Percentiles rank a stretch among this genome's conserved stretches.
Evolutionary conservation across 2,329 filamentous ascomycete species (phyloP).

Genomic region (Neonectria ditissima): DNA sequence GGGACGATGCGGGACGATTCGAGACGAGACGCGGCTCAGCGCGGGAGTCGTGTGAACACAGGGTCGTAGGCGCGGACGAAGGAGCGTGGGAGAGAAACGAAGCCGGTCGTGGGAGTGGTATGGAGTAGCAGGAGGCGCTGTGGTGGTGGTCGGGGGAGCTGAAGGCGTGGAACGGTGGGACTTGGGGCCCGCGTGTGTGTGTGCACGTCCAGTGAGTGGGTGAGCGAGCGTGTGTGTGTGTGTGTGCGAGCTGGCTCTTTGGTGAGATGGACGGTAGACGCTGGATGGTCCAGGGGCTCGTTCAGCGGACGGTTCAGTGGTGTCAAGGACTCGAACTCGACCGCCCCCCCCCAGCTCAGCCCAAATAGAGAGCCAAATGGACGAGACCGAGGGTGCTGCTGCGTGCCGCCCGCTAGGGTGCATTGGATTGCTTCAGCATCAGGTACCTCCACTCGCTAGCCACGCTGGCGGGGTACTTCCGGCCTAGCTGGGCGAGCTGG

Average conservation of each 20-base stretch:
- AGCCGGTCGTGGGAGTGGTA: conserved; percentile 46
- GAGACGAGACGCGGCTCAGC: conserved; percentile 42
- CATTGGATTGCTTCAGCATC: conserved; percentile 29
- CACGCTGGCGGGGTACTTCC: conserved; percentile 26
- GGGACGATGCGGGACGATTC: conserved; percentile 32
- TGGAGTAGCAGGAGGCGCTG: conserved; percentile 42
- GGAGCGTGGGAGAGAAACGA: conserved; percentile 47
- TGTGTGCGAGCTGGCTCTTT: conserved; percentile 5
- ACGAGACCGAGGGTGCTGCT: background rate
- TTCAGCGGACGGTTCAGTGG: conserved; percentile 5
- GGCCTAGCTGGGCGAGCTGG: conserved; percentile 13
- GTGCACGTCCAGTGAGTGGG: conserved; percentile 6
- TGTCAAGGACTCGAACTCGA: conserved; percentile 11
- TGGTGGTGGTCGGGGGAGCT: conserved; percentile 42
- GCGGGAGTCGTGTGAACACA: conserved; percentile 39
- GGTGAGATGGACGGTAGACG: background rate
- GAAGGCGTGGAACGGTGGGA: conserved; percentile 34
- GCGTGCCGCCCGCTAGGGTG: conserved; percentile 21
- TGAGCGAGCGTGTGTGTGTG: conserved; percentile 6
- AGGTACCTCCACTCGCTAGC: conserved; percentile 30
- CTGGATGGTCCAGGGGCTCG: conserved; percentile 12
- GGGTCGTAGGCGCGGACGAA: conserved; percentile 35
- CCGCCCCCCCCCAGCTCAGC: conserved; percentile 18
- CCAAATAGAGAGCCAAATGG: conserved; percentile 8
- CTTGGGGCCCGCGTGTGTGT: conserved; percentile 33